Base-by-base conservation (phyloP, 2,329 filamentous ascomycete species). In the Apiospora malaysiana region DNA sequence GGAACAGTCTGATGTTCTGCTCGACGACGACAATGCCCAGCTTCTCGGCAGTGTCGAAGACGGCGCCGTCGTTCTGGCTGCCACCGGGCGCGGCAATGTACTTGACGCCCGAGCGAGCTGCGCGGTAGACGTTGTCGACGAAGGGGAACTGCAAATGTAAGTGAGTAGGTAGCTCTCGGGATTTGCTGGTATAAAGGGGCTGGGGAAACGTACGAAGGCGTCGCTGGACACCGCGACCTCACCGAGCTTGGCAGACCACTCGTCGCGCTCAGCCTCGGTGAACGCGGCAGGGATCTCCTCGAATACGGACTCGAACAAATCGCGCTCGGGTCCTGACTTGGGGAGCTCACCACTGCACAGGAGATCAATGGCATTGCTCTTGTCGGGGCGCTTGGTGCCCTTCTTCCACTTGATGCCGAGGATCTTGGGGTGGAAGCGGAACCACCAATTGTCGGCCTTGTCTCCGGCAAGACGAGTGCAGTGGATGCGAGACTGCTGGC, bases 361-460 rank as follows among this genome's bases (percentile, higher is more conserved):
- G 79, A 98, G 87, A 81, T 98, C 96, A 79, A 98, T 98, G 75
- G 95, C 95, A 82, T 99, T 99, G 86, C 93, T 97, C 90, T 98
- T 99, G 82, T 98, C 95, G 66, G 96, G 89, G 71, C 96, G 91
- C 91, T 98, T 98, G 80, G 93, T 94, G 78, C 96, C 95, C 86
- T 96, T 95, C 89, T 97, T 98, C 94, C 94, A 99, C 86, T 95
- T 93, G 81, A 99, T 92, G 79, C 86, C 88, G 68, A 98, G 88
- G 16, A 96, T 93, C 69, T 94, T 92, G 76, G 94, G 92, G 86
- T 98, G 93, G 90, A 98, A 98, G 78, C 96, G 93, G 88, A 99
- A 93, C 96, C 95, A 99, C 95, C 95, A 98, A 88, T 97, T 98
- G 84, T 99, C 96, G 67, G 95, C 94, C 88, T 99, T 99, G 87